Evolutionary conservation across 164 flowering plant species (phyloP).

Genomic region (Chimonanthus praecox): DNA sequence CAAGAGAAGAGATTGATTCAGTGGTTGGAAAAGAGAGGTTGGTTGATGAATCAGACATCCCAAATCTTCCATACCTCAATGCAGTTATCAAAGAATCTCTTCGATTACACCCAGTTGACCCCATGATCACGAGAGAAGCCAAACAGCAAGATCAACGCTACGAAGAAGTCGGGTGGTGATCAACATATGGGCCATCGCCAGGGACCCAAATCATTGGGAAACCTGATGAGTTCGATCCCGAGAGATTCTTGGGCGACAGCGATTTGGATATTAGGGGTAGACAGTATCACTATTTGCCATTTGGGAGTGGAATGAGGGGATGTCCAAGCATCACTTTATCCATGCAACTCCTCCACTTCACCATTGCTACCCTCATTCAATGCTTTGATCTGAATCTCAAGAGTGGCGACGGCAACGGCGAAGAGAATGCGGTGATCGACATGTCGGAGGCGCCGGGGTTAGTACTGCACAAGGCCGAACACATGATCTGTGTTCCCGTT

Average conservation of each 20-base stretch:
- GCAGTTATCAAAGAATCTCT: slow-evolving; percentile 46
- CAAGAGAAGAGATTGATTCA: too few species aligned
- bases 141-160: slow-evolving; percentile 28
- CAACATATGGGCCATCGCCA: slow-evolving; percentile 52
- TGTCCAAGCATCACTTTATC: slow-evolving; percentile 46
- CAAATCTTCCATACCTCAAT: slow-evolving; percentile 32
- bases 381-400: slow-evolving; percentile 47
- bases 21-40: neutral
- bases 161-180: slow-evolving; percentile 28
- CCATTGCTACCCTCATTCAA: slow-evolving; percentile 39
- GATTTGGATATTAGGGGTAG: slow-evolving; percentile 29
- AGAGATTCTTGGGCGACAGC: slow-evolving; percentile 41
- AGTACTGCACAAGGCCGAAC: slow-evolving; percentile 29
- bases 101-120: slow-evolving; percentile 48
- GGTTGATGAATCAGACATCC: slow-evolving; percentile 33
- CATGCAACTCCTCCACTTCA: slow-evolving; percentile 21
- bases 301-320: slow-evolving; percentile 49
- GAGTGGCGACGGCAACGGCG: neutral
- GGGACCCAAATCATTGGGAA: slow-evolving; percentile 56
- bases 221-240: slow-evolving; percentile 50
- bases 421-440: slow-evolving; percentile 16
- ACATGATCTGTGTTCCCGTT: slow-evolving; percentile 16
- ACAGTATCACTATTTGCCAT: slow-evolving; percentile 41
- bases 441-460: slow-evolving; percentile 36
- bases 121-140: slow-evolving; percentile 32